These are phyloP conservation scores for Dothistroma pini DNA, from an alignment of 2,329 filamentous ascomycete genomes.

Conservation along the genomic window DNA sequence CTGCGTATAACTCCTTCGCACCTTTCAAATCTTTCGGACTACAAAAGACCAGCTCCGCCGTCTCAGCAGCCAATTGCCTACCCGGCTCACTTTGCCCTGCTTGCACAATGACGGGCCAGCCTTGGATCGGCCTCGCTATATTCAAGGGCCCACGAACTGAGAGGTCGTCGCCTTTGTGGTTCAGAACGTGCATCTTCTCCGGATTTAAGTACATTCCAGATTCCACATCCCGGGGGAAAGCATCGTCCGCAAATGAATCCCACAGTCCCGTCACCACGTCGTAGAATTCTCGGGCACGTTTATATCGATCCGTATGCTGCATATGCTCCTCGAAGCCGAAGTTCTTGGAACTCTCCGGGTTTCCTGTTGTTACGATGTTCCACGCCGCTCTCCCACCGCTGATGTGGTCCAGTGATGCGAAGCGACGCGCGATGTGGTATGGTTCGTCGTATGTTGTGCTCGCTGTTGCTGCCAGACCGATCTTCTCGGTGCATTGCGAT, in stretches of 20 bases:
- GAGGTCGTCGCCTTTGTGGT: conserved; percentile 46
- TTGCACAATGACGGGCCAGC: conserved; percentile 30
- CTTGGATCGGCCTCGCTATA: conserved; percentile 26
- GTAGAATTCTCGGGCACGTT: conserved; percentile 48
- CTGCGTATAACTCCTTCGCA: conserved; percentile 24
- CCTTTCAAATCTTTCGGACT: conserved; percentile 23
- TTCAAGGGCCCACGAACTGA: conserved; percentile 26
- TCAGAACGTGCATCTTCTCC: conserved; percentile 50
- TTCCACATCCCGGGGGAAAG: conserved; percentile 49
- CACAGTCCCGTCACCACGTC: conserved; percentile 30
- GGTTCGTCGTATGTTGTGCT: conserved; percentile 39
- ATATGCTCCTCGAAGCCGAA: conserved; percentile 46
- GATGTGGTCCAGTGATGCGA: conserved; percentile 39
- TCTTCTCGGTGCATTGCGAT: conserved; percentile 43
- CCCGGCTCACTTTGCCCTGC: conserved; percentile 28
- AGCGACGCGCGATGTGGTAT: conserved; percentile 36
- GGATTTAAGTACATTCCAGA: conserved; percentile 51
- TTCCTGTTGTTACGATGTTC: conserved; percentile 52
- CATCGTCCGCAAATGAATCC: conserved; percentile 50
- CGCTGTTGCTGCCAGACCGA: conserved; percentile 39
- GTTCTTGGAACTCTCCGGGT: conserved; percentile 47
- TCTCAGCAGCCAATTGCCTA: conserved; percentile 27
- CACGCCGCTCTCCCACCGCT: conserved; percentile 41
- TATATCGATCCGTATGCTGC: conserved; percentile 49
- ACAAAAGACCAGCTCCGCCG: conserved; percentile 28